Percentiles rank a stretch among this genome's conserved stretches.
Conservation (phyloP, 306 rosid species). For the cucumber (Cucumis sativus) region DNA sequence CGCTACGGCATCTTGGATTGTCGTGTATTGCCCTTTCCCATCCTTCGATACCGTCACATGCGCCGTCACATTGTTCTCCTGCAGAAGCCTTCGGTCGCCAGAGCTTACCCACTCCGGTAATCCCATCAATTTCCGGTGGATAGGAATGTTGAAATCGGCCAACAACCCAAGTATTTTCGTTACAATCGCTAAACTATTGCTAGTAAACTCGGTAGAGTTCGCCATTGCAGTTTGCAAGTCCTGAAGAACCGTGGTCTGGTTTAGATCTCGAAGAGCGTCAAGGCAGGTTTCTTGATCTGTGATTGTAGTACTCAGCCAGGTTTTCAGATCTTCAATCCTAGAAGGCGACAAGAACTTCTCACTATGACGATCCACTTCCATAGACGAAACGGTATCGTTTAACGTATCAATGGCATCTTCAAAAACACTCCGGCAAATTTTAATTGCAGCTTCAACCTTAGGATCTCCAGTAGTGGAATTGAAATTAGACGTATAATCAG, state of each 20-base stretch:
- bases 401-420: slow-evolving; percentile 49
- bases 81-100: slow-evolving; percentile 54
- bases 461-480: slow-evolving; percentile 13
- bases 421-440: slow-evolving; percentile 30
- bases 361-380: slow-evolving; percentile 13
- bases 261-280: slow-evolving; percentile 49
- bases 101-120: slow-evolving; percentile 64
- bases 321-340: slow-evolving; percentile 28
- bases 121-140: slow-evolving; percentile 49
- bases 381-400: slow-evolving; percentile 42
- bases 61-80: slow-evolving; percentile 12
- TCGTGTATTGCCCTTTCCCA: slow-evolving; percentile 39
- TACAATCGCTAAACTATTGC: slow-evolving; percentile 83
- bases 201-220: slow-evolving; percentile 60
- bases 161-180: slow-evolving; percentile 32
- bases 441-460: slow-evolving; percentile 14
- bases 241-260: slow-evolving; percentile 6
- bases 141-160: slow-evolving; percentile 26
- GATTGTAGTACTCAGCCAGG: slow-evolving; percentile 68
- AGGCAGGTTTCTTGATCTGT: slow-evolving; percentile 79
- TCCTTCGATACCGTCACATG: slow-evolving; percentile 58
- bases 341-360: slow-evolving; percentile 20
- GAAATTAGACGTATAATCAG: slow-evolving; percentile 2
- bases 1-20: slow-evolving; percentile 40
- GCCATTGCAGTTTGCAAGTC: slow-evolving; percentile 20